phyloP scores from a whole-genome alignment of 1,284 basidiomycete species.

The Boletus semigastroideus region DNA sequence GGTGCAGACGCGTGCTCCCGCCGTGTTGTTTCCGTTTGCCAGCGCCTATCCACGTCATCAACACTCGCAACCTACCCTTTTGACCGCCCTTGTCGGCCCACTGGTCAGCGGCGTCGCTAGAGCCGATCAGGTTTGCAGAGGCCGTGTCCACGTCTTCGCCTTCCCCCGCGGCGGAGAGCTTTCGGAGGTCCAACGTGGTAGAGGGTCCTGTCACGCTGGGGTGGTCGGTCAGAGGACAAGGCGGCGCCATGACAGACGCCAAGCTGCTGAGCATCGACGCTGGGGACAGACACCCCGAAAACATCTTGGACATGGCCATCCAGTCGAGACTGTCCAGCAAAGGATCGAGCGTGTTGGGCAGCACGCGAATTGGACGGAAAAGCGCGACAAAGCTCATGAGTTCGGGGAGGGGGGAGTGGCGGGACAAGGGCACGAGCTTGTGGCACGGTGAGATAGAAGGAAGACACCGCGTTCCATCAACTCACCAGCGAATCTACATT shows the following conservation, averaged over 20 bases:
- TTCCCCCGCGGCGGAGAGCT: background rate
- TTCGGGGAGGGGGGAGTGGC: slow-evolving; percentile 87
- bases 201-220: slow-evolving; percentile 14
- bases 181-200: slow-evolving; percentile 1
- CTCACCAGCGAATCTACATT: slow-evolving; percentile 59
- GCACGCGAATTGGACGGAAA: slow-evolving; percentile 71
- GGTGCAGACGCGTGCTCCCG: slow-evolving; percentile 21
- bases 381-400: slow-evolving; percentile 75
- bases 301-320: slow-evolving; percentile 65
- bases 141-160: slow-evolving; percentile 44
- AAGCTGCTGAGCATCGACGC: slow-evolving; percentile 9
- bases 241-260: slow-evolving; percentile 19
- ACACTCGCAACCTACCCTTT: slow-evolving; percentile 41
- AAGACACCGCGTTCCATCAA: background rate
- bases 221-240: slow-evolving; percentile 21
- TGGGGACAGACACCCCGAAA: slow-evolving; percentile 50
- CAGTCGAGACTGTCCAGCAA: slow-evolving; percentile 65
- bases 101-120: slow-evolving; percentile 42
- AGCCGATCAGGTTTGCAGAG: slow-evolving; percentile 60
- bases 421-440: slow-evolving; percentile 78
- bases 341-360: slow-evolving; percentile 79
- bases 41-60: slow-evolving; percentile 44
- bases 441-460: background rate
- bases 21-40: slow-evolving; percentile 27
- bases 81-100: slow-evolving; percentile 55